Evolutionary conservation across 2,329 filamentous ascomycete genomes (phyloP).

Genomic region (Diaporthe sp.): DNA sequence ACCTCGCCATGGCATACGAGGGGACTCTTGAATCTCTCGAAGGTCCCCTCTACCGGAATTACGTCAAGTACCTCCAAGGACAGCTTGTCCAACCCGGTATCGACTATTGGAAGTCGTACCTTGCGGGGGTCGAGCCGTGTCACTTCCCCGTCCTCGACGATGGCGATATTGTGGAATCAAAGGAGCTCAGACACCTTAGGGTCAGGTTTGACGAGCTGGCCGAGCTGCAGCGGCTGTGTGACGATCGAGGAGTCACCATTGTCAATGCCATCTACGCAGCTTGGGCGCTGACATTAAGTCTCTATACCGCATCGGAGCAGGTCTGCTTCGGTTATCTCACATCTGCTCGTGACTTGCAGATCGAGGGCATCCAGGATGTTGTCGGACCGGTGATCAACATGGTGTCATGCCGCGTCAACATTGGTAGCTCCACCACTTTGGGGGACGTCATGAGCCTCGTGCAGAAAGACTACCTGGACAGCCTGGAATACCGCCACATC

Average conservation of each 20-base stretch:
- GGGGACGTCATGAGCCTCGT: slow-evolving; percentile 6
- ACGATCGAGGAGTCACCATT: slow-evolving; percentile 42
- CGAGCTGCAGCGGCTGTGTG: neutral
- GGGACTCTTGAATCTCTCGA: neutral
- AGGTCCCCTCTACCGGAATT: slow-evolving; percentile 41
- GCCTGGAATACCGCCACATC: slow-evolving; percentile 12
- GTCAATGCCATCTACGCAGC: slow-evolving; percentile 42
- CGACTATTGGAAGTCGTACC: slow-evolving; percentile 47
- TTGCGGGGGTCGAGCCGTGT: slow-evolving; percentile 47
- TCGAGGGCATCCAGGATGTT: slow-evolving; percentile 44
- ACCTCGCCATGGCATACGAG: slow-evolving; percentile 47
- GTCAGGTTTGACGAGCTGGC: slow-evolving; percentile 1
- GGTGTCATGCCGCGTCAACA: neutral
- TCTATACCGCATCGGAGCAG: slow-evolving; percentile 34
- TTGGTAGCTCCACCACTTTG: neutral
- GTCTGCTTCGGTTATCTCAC: slow-evolving; percentile 44
- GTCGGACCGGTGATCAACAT: slow-evolving; percentile 42
- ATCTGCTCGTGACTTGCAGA: slow-evolving; percentile 45
- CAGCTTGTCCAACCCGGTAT: slow-evolving; percentile 43
- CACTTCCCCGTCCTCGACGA: slow-evolving; percentile 45
- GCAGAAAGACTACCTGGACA: slow-evolving; percentile 21
- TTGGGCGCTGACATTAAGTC: slow-evolving; percentile 39
- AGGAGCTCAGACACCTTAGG: slow-evolving; percentile 2
- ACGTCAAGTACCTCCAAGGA: slow-evolving; percentile 42
- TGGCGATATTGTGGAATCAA: slow-evolving; percentile 40